A percentile compares a stretch with the other conserved stretches of the same genome.
These are phyloP conservation scores for Euclidium syriacum DNA, from an alignment of 345 rosid genomes.

Conservation along the genomic window DNA sequence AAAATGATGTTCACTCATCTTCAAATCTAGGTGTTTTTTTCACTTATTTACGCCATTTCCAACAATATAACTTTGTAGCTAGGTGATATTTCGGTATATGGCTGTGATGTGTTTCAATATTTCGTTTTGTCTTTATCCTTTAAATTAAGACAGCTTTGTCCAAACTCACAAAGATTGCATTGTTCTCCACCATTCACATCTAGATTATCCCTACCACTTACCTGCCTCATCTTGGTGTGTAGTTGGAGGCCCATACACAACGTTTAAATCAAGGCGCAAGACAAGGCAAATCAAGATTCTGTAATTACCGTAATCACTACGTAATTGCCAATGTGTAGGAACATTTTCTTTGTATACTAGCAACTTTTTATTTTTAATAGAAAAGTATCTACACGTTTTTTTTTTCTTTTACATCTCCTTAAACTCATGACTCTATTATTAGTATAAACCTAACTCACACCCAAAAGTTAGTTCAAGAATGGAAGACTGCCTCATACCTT, in stretches of 20 bases:
- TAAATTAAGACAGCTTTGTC: background rate
- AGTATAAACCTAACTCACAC: no score
- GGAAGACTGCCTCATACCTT: no score
- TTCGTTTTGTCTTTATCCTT: background rate
- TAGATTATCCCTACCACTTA: background rate
- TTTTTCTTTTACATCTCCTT: no score
- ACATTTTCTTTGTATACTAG: background rate
- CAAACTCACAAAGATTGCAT: background rate
- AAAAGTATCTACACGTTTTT: no score
- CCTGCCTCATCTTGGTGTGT: background rate
- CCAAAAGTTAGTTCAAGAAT: no score
- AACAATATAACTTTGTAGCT: background rate
- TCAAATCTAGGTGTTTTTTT: background rate
- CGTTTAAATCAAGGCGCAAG: background rate
- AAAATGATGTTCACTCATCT: constrained; percentile 28
- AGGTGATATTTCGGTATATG: constrained; percentile 5
- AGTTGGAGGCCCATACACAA: constrained; percentile 5
- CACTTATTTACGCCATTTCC: background rate
- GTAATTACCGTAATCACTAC: background rate
- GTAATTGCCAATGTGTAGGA: no score
- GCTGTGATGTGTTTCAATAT: constrained; percentile 8
- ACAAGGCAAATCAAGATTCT: background rate
- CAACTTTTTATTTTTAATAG: background rate
- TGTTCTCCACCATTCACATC: background rate
- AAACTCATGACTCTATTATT: no score